Evolutionary conservation across 139 green algal species (phyloP), one percentile per base, ranked within the genome.

Genomic region (Nannochloris sp.): DNA sequence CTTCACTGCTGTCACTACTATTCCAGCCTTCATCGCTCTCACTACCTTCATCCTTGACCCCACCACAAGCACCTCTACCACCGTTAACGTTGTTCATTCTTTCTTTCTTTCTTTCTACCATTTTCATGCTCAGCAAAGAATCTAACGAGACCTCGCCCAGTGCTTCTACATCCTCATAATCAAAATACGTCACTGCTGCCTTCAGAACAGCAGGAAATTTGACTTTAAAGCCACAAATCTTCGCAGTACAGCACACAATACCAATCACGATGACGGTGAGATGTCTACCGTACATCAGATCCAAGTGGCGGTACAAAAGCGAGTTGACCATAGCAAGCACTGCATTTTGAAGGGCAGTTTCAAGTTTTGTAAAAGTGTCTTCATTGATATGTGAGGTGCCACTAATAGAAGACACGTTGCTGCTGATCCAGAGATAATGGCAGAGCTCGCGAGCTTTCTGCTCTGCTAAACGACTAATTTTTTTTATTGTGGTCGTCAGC

Each of bases 251-350:
- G 54, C 61, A 76, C 38, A 67, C 44, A 14, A 37, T 42, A 31
- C 54, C 45, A 42, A 45, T 38, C 2, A 76, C 39, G 8, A 57
- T 56, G 25, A 76, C 54, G 2, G 39, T 60, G 19, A 72, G 2
- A 29, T 71, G 61, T 54, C 58, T 51, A 23, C 63, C 63, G 47
- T 71, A 70, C 31, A 76, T 44, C 30, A 76, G 32, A 14, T 76
- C 54, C 13, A 76, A 53, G 33, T 65, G 54, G 34, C 63, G 38
- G 7, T 56, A 31, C 37, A 71, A 60, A 25, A 65, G 19, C 1
- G 56, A 25, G 37, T 64, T 58, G n/a, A 58, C 7, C 60, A 75
- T 34, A 1, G 24, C 32, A 3, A 36, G 37, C n/a, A 65, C 4
- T 59, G 54, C 54, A 25, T 15, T 30, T 9, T 34, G 13, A 6